phyloP scores from a whole-genome alignment of 805 yeast genomes.

The Saccharomycopsis guyanensis region DNA sequence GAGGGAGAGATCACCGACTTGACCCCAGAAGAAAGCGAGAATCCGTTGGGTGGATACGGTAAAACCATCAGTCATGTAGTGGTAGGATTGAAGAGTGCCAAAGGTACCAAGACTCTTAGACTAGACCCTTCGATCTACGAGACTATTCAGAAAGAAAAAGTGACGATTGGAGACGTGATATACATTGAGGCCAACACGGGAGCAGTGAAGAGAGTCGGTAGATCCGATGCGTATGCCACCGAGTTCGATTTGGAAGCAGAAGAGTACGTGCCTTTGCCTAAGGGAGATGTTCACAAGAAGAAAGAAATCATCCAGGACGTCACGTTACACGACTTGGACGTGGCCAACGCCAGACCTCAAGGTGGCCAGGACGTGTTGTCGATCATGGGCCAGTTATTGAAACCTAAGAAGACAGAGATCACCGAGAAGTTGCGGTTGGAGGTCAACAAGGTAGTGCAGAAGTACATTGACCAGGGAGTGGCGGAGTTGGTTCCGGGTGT shows the following conservation, averaged over 20 bases:
- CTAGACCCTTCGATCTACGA: constrained; percentile 91
- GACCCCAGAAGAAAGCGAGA: constrained; percentile 92
- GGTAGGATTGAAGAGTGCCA: constrained; percentile 86
- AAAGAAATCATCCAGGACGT: constrained; percentile 98
- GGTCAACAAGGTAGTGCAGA: constrained; percentile 91
- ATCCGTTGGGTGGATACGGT: constrained; percentile 96
- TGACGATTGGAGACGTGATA: constrained; percentile 92
- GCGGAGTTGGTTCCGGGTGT: constrained; percentile 99
- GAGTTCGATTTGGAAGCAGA: constrained; percentile 98
- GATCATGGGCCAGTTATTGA: constrained; percentile 94
- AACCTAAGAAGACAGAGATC: constrained; percentile 93
- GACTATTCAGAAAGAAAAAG: constrained; percentile 89
- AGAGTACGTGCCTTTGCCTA: constrained; percentile 96
- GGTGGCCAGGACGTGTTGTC: constrained; percentile 96
- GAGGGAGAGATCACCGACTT: constrained; percentile 97
- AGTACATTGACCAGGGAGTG: constrained; percentile 95
- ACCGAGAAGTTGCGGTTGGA: constrained; percentile 92
- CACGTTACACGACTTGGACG: constrained; percentile 91
- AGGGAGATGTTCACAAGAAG: constrained; percentile 97
- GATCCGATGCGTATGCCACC: constrained; percentile 98
- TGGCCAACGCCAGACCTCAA: constrained; percentile 91
- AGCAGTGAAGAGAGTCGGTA: constrained; percentile 91
- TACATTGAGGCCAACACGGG: constrained; percentile 98
- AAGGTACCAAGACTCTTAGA: constrained; percentile 82
- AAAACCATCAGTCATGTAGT: constrained; percentile 92